Evolutionary conservation across 495 filamentous ascomycete species (phyloP), one percentile per base, ranked within the genome.

Genomic region (Thermothielavioides terrestris): DNA sequence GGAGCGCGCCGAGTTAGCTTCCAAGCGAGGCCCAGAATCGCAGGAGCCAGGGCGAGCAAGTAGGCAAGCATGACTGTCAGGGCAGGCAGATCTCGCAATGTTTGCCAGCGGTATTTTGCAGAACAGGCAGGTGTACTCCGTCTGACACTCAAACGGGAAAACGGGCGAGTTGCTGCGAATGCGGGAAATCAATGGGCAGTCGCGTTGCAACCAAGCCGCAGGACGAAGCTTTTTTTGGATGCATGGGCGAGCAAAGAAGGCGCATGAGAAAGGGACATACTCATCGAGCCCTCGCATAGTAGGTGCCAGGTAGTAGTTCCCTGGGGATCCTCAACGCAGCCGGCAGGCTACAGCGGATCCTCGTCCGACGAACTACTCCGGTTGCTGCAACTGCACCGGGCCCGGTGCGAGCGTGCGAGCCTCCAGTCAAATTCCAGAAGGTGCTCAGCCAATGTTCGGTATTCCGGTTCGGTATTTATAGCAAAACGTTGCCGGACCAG

Each of bases 251-350:
- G 18, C 14, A 18, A 20, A 23, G 42, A 49, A 39, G 52, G 46
- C 15, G 36, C 21, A n/a, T n/a, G 37, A n/a, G 38, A 7, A 21
- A 27, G 40, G 11, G 17, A 56, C 59, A 32, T 59, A 62, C 59
- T 51, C 34, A 46, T 49, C 52, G 36, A 36, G 43, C 50, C 40
- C 45, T 60, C 51, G 52, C 57, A 60, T 53, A 62, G 41, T 54
- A 49, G n/a, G n/a, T n/a, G n/a, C n/a, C n/a, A n/a, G n/a, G n/a
- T n/a, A n/a, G n/a, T n/a, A n/a, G n/a, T n/a, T n/a, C n/a, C 52
- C 51, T 51, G 51, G 42, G 28, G 49, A 20, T 6, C 12, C 23
- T 49, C 34, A 35, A 39, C 22, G 21, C 34, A 42, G 12, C 26
- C n/a, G 32, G 23, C 18, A 32, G 26, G 18, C 25, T 6, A n/a